These are phyloP conservation scores for Cyclotella cryptica DNA, from an alignment of 108 stramenopile species.

Conservation along the genomic window DNA sequence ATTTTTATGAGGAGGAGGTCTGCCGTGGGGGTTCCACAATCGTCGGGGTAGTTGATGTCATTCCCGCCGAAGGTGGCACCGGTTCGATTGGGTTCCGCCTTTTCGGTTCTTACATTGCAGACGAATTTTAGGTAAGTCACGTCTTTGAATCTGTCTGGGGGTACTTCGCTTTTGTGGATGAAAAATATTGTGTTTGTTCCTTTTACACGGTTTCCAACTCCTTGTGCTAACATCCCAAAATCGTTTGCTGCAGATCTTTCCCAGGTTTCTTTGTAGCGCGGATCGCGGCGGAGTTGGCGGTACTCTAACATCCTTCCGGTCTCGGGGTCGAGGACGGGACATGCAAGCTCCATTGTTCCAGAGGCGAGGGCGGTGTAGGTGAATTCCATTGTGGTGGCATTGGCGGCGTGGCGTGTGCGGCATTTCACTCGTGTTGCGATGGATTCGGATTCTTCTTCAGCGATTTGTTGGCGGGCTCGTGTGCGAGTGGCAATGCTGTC, in stretches of 20 bases:
- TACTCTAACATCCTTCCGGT: slow-evolving; percentile 12
- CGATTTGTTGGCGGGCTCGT: slow-evolving; percentile 12
- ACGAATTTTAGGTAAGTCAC: slow-evolving; percentile 38
- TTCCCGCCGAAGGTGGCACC: slow-evolving; percentile 50
- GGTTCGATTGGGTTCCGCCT: slow-evolving; percentile 27
- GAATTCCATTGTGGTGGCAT: not conserved
- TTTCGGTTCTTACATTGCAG: slow-evolving; percentile 30
- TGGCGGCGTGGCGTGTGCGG: not conserved
- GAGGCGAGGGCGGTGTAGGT: not conserved
- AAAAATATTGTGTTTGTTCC: not conserved
- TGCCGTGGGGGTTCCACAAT: slow-evolving; percentile 42
- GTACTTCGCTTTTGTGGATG: slow-evolving; percentile 26
- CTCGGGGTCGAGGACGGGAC: not conserved
- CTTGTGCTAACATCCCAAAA: slow-evolving; percentile 23
- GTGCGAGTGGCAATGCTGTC: too few species aligned
- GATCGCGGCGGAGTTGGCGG: not conserved
- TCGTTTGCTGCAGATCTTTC: slow-evolving; percentile 5
- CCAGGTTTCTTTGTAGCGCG: slow-evolving; percentile 15
- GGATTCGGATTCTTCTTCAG: not conserved
- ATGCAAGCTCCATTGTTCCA: not conserved
- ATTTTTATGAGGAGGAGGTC: slow-evolving; percentile 44
- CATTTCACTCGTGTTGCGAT: not conserved
- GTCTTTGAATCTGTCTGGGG: slow-evolving; percentile 2
- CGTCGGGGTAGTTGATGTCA: slow-evolving; percentile 30
- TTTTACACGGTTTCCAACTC: slow-evolving; percentile 5